Base-by-base conservation (phyloP, 1,284 basidiomycete genomes). In the Pisolithus thermaeus region DNA sequence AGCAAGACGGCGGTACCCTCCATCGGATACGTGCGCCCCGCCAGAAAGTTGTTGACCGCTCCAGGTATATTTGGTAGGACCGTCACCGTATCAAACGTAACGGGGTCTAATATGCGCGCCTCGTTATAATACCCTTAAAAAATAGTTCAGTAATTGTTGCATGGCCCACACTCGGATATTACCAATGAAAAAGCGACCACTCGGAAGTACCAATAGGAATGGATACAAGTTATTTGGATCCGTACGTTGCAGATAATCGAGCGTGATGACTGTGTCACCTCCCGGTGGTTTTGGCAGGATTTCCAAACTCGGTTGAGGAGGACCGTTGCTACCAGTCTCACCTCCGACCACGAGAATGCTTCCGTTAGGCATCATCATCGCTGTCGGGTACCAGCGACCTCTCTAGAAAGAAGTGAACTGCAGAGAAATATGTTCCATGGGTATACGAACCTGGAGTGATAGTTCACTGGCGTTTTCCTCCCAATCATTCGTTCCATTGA, bases 181-280 rank as follows among this genome's bases (percentile, higher is more conserved):
- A 83, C 84, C 81, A 40, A 84, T 74, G 62, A 88, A 87, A 62
- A 89, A 66, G 25, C 74, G 73, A 2, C 79, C 78, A 44, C 79
- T 82, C 0, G 87, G 84, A 20, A 89, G 73, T 9, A 87, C 74
- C 50, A 83, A 68, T n/a, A 88, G 69, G 72, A 87, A 89, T 0
- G 86, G 87, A 60, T 89, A 90, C 46, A 89, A 62, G 58, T 88
- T 88, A 62, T 85, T 80, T 1, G 86, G 86, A 59, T 88, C 81
- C 2, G 87, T 87, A 30, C 84, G 74, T 37, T 73, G 52, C 41
- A 80, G 60, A 56, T 70, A 79, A 54, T 79, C 74, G 49, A 79
- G 69, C 43, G 70, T 70, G 41, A 73, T 56, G 4, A 50, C 58
- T 0, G 77, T 79, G 20, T 63, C 61, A 14, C 73, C 75, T 1